A percentile compares a stretch with the other conserved stretches of the same genome.
phyloP scores from a whole-genome alignment of 1,139 yeast species.

The Debaryomyces singareniensis region DNA sequence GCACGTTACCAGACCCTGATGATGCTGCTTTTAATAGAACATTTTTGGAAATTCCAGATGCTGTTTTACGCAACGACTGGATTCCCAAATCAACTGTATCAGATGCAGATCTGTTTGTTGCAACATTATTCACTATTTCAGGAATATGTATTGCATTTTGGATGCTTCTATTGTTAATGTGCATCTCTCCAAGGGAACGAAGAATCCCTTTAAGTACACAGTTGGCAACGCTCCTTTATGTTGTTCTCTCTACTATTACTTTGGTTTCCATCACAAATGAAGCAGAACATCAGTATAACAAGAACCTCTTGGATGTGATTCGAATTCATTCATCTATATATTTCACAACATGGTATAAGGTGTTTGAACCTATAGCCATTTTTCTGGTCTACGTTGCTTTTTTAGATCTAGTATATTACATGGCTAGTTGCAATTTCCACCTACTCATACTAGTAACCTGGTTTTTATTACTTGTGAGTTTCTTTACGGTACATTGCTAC shows the following conservation, averaged over 20 bases:
- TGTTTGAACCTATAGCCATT: conserved; percentile 25
- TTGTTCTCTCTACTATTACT: conserved; percentile 38
- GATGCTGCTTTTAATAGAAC: too few relatives aligned
- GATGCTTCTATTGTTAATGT: conserved; percentile 46
- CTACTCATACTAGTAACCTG: conserved; percentile 14
- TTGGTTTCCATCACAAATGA: conserved; percentile 29
- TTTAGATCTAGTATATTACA: conserved; percentile 27
- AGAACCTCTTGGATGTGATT: conserved; percentile 33
- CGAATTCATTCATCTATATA: conserved; percentile 24
- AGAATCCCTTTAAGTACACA: conserved; percentile 43
- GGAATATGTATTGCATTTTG: conserved; percentile 44
- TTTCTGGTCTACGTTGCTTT: conserved; percentile 33
- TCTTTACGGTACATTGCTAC: background rate
- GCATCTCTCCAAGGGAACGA: conserved; percentile 40
- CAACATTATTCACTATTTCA: conserved; percentile 34
- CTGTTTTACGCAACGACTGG: too few relatives aligned
- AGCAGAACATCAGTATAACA: conserved; percentile 27
- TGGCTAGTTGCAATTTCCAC: conserved; percentile 17
- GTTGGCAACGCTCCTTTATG: conserved; percentile 38
- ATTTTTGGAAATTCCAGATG: too few relatives aligned
- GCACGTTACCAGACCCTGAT: too few relatives aligned
- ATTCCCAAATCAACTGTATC: too few relatives aligned
- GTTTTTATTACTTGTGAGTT: conserved; percentile 12
- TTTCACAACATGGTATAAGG: conserved; percentile 20
- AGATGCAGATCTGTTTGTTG: conserved; percentile 40